Evolutionary conservation across 2,329 filamentous ascomycete genomes (phyloP).

Genomic region (Bipolaris oryzae): DNA sequence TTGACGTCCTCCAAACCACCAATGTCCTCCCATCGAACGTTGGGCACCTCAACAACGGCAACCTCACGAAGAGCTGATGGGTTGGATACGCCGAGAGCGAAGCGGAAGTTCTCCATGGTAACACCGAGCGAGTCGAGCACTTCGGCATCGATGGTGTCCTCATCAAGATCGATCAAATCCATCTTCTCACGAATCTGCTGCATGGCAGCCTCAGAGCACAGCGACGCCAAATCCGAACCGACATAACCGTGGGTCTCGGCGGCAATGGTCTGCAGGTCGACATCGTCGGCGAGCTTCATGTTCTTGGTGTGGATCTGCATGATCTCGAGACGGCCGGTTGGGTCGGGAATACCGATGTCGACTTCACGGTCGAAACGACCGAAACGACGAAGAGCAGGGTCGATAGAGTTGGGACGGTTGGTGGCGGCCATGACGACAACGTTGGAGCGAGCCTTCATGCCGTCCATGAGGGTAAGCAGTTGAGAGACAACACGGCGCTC

Average conservation of each 20-base stretch:
- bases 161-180: slow-evolving; percentile 98
- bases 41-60: slow-evolving; percentile 98
- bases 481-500: slow-evolving; percentile 98
- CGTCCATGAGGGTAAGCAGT: slow-evolving; percentile 96
- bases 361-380: slow-evolving; percentile 99
- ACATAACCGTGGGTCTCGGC: slow-evolving; percentile 99
- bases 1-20: slow-evolving; percentile 98
- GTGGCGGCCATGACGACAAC: slow-evolving; percentile 99
- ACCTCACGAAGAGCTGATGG: slow-evolving; percentile 98
- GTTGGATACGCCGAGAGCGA: slow-evolving; percentile 96
- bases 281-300: slow-evolving; percentile 98
- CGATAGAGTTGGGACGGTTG: slow-evolving; percentile 98
- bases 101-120: slow-evolving; percentile 99
- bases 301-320: slow-evolving; percentile 99
- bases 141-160: slow-evolving; percentile 98
- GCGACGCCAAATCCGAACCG: slow-evolving; percentile 95
- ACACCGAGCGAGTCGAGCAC: slow-evolving; percentile 97
- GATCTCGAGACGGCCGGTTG: slow-evolving; percentile 97
- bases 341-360: slow-evolving; percentile 97
- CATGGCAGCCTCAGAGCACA: slow-evolving; percentile 99
- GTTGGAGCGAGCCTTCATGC: slow-evolving; percentile 99
- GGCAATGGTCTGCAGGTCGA: slow-evolving; percentile 95
- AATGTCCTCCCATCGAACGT: slow-evolving; percentile 99
- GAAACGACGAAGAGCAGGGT: slow-evolving; percentile 95
- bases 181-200: slow-evolving; percentile 99